These are phyloP conservation scores for Boletus semigastroideus DNA, from an alignment of 1,284 basidiomycete genomes.

Conservation along the genomic window DNA sequence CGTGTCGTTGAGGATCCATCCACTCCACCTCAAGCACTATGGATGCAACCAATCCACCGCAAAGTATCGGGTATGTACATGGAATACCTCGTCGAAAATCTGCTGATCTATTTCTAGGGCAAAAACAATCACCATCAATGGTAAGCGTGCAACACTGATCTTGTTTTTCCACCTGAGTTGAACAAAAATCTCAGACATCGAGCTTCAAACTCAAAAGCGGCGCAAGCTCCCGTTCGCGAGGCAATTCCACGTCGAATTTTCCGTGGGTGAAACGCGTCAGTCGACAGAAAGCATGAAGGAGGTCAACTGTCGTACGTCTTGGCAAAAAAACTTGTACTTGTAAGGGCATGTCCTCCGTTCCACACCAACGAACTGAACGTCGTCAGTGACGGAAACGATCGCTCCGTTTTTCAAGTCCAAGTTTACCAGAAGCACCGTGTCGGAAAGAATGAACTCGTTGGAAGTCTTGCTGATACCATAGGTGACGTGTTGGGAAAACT, in stretches of 20 bases:
- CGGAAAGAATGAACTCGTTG: background rate
- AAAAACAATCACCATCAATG: background rate
- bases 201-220: background rate
- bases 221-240: background rate
- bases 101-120: background rate
- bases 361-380: background rate
- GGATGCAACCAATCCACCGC: background rate
- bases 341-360: background rate
- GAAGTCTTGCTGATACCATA: background rate
- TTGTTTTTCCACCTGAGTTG: background rate
- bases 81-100: background rate
- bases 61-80: background rate
- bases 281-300: background rate
- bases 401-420: background rate
- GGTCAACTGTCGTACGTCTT: background rate
- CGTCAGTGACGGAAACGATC: background rate
- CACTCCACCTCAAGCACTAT: background rate
- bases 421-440: background rate
- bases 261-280: background rate
- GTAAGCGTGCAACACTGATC: background rate
- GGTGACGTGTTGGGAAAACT: background rate
- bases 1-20: background rate
- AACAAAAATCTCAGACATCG: background rate
- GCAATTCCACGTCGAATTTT: background rate
- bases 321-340: background rate